Evolutionary conservation across 371 early-diverging fungal species (phyloP).

Genomic region (Syncephalastrum sp.): DNA sequence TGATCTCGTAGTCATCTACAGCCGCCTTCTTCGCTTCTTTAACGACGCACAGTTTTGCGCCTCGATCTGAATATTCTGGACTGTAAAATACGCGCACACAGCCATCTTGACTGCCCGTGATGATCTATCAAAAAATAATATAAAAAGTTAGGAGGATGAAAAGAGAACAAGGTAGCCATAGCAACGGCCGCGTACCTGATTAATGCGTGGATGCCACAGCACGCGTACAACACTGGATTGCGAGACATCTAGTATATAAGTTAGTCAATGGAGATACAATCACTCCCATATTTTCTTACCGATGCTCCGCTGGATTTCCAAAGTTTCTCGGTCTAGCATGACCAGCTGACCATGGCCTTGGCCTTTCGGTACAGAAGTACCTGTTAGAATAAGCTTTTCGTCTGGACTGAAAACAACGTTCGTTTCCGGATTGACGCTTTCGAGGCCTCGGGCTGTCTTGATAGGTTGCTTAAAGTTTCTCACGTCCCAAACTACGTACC

Average conservation of each 20-base stretch:
- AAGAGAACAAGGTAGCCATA: too few relatives aligned
- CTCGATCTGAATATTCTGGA: conserved; percentile 67
- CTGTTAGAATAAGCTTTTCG: conserved; percentile 70
- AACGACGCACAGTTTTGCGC: conserved; percentile 71
- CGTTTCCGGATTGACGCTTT: conserved; percentile 75
- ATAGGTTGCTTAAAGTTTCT: conserved; percentile 73
- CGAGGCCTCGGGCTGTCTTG: conserved; percentile 54
- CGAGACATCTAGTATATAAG: conserved; percentile 33
- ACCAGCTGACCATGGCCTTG: conserved; percentile 69
- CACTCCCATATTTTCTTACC: conserved; percentile 27
- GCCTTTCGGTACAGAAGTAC: conserved; percentile 70
- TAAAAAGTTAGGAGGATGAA: not conserved
- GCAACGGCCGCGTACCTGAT: conserved; percentile 60
- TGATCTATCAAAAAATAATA: conserved; percentile 41
- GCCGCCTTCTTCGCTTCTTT: conserved; percentile 66
- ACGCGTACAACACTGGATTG: conserved; percentile 75
- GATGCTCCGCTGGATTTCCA: conserved; percentile 57
- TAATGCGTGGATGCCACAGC: conserved; percentile 85
- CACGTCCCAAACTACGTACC: conserved; percentile 80
- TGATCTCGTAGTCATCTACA: conserved; percentile 66
- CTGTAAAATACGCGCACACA: conserved; percentile 77
- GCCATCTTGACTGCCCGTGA: conserved; percentile 80
- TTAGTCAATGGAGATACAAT: not conserved
- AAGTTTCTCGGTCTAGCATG: conserved; percentile 68
- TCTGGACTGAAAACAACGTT: conserved; percentile 89